A percentile compares a stretch with the other conserved stretches of the same genome.
Conservation (phyloP, 2,329 filamentous ascomycete genomes). For the Fusarium vanettenii region DNA sequence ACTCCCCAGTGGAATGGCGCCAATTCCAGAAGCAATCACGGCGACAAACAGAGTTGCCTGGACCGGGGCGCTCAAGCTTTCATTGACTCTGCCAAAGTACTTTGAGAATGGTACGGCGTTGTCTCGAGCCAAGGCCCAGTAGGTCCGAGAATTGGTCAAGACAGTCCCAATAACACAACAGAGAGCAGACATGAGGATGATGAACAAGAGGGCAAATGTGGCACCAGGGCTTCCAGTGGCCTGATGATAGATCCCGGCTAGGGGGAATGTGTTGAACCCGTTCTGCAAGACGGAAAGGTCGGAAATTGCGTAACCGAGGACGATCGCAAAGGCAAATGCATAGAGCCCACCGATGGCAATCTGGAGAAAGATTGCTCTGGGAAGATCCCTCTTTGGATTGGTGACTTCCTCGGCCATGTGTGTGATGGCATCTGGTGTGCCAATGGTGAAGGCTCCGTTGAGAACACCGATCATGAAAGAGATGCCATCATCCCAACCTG, state of each 20-base stretch:
- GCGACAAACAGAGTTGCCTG: slow-evolving; percentile 41
- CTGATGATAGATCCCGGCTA: slow-evolving; percentile 41
- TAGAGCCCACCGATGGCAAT: slow-evolving; percentile 39
- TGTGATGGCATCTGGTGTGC: slow-evolving; percentile 38
- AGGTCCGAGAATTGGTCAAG: slow-evolving; percentile 40
- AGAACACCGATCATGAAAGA: slow-evolving; percentile 41
- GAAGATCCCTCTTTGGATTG: slow-evolving; percentile 29
- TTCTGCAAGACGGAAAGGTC: slow-evolving; percentile 37
- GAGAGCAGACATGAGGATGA: slow-evolving; percentile 39
- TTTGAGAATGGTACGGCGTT: slow-evolving; percentile 37
- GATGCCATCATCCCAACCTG: slow-evolving; percentile 40
- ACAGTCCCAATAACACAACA: slow-evolving; percentile 40
- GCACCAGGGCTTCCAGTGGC: slow-evolving; percentile 32
- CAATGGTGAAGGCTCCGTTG: slow-evolving; percentile 42
- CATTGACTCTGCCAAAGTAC: slow-evolving; percentile 32
- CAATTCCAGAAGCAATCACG: slow-evolving; percentile 37
- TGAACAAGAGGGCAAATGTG: slow-evolving; percentile 38
- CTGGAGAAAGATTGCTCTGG: slow-evolving; percentile 38
- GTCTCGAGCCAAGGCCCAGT: slow-evolving; percentile 41
- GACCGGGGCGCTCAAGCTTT: slow-evolving; percentile 31
- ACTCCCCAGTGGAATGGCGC: slow-evolving; percentile 41
- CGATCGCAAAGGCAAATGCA: slow-evolving; percentile 35
- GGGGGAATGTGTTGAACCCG: slow-evolving; percentile 36
- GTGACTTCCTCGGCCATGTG: slow-evolving; percentile 43
- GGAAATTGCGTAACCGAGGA: slow-evolving; percentile 39